Percentiles rank a stretch among this genome's conserved stretches.
Conservation (phyloP, 768 basidiomycete species). For the Tricholoma sp. region DNA sequence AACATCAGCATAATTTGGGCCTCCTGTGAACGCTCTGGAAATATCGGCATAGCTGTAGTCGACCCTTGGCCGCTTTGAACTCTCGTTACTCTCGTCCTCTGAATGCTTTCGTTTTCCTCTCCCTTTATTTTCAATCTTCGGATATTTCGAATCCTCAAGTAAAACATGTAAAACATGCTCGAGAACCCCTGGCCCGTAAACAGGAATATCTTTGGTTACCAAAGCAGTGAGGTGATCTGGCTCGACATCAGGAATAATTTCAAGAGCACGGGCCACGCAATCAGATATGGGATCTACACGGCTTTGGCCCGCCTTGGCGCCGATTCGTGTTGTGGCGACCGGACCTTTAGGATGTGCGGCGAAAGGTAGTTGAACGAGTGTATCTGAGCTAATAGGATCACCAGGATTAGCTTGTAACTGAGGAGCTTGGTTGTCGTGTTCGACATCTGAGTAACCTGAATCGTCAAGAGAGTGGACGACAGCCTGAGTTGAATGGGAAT, state of each 20-base stretch:
- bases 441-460: too few species aligned
- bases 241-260: slow-evolving; percentile 68
- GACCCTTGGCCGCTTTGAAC: slow-evolving; percentile 35
- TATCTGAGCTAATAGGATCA: neutral
- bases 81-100: slow-evolving; percentile 24
- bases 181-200: slow-evolving; percentile 33
- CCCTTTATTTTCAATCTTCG: slow-evolving; percentile 36
- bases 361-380: neutral
- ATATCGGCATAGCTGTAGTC: slow-evolving; percentile 43
- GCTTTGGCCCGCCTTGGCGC: neutral
- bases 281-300: slow-evolving; percentile 16
- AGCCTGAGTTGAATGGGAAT: too few species aligned
- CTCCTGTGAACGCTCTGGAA: slow-evolving; percentile 37
- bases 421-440: neutral
- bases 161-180: slow-evolving; percentile 55
- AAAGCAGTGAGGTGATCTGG: slow-evolving; percentile 49
- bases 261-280: slow-evolving; percentile 48
- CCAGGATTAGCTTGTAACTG: neutral
- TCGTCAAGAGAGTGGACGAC: too few species aligned
- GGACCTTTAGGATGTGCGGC: neutral
- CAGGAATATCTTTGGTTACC: slow-evolving; percentile 36
- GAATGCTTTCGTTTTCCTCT: slow-evolving; percentile 28
- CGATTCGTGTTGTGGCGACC: neutral
- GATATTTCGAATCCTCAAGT: slow-evolving; percentile 59
- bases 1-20: slow-evolving; percentile 41